Evolutionary conservation across 805 yeast species (phyloP), one percentile per base, ranked within the genome.

Genomic region (Phaffomyces thermotolerans): DNA sequence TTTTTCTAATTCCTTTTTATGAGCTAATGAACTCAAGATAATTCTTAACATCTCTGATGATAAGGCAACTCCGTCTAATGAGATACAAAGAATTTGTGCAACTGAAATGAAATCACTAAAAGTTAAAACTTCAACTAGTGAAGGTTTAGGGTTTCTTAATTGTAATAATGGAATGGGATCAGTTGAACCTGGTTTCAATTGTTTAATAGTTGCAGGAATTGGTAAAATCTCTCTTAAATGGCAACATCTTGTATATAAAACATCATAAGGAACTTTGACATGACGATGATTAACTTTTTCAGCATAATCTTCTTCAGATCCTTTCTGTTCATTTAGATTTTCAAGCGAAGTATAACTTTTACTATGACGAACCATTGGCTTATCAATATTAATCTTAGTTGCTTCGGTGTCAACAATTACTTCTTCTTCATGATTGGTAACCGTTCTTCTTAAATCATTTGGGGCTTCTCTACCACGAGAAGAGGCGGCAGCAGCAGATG

Each of bases 221-320:
- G 98, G 97, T 48, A 90, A 62, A 45, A 90, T 90, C 56, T 90
- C 97, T 43, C 97, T 71, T 46, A 90, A 67, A 62, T 90, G 97
- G 56, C 97, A 90, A 60, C 97, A 90, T 51, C 97, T 71, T 0
- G 96, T 86, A 63, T 90, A 90, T 57, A 90, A 71, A 34, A 81
- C 71, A 54, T 88, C 95, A 42, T 84, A 73, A 30, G 76, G 68
- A 10, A 69, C 58, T 36, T 58, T 59, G 6, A 55, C 27, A 33
- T 54, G 41, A 20, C 43, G 37, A 4, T 13, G 40, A 43, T 24
- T 69, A 64, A 55, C 49, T n/a, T 52, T 58, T 29, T 53, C 54
- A 7, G 57, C 58, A 3, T 48, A 48, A 9, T 39, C 47, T 9
- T 48, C 18, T 12, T 37, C 33, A 18, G 38, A 10, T 27, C 10